A percentile compares a stretch with the other conserved stretches of the same genome.
Conservation (phyloP, 805 yeast genomes). For the Starmerella asiatica region DNA sequence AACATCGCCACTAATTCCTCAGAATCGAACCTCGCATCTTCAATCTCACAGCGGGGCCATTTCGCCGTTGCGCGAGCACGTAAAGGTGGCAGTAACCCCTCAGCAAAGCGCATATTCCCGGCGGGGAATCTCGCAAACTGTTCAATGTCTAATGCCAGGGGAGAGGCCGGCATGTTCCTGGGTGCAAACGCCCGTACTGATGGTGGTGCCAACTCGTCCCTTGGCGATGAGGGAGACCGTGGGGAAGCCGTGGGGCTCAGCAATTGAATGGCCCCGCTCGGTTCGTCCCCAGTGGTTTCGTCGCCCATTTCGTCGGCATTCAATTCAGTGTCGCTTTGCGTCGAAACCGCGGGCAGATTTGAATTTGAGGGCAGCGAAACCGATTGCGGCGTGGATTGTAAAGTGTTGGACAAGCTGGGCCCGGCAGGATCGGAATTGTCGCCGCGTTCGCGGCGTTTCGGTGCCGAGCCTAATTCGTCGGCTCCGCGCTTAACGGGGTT, state of each 20-base stretch:
- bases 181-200: slow-evolving; percentile 13
- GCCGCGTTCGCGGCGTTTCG: slow-evolving; percentile 19
- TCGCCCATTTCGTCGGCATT: neutral
- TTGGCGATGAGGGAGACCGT: slow-evolving; percentile 10
- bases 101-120: neutral
- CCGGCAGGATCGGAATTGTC: neutral
- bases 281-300: neutral
- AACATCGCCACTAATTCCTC: neutral
- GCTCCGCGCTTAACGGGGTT: slow-evolving; percentile 7
- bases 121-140: neutral
- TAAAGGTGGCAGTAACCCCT: neutral
- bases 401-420: neutral
- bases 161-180: neutral
- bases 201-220: neutral
- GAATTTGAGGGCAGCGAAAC: neutral
- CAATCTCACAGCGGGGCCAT: neutral
- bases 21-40: neutral
- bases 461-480: slow-evolving; percentile 9
- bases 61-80: neutral
- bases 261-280: slow-evolving; percentile 10
- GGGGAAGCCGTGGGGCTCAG: slow-evolving; percentile 20
- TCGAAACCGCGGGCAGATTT: neutral
- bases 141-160: neutral
- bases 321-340: neutral
- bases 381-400: neutral